Base-by-base conservation (phyloP, 139 green algal species). In the Parachlorella kessleri region DNA sequence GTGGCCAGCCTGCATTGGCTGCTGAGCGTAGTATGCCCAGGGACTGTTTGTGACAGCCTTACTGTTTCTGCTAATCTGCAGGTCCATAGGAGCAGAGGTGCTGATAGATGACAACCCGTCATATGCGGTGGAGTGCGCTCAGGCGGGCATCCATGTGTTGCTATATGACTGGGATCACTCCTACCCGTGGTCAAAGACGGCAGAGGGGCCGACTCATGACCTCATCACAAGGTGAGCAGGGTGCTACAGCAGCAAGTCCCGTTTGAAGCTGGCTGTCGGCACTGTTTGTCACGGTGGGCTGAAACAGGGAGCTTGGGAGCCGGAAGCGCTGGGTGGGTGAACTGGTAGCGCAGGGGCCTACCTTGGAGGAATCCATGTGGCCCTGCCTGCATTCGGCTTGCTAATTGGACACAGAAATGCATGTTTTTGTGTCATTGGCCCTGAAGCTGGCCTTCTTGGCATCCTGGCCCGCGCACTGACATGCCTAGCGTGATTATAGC, bases 61-160 rank as follows among this genome's bases (percentile, higher is more conserved):
- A n/a, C n/a, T n/a, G n/a, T n/a, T n/a, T n/a, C n/a, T n/a, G n/a
- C n/a, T n/a, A n/a, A n/a, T n/a, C n/a, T n/a, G 72, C 85, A 89
- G 85, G 70, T 87, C 86, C 28, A 90, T 98, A 6, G 94, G 92
- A 26, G 94, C 93, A 0, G 72, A 92, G 32, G 91, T 98, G 28
- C 85, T 99, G 0, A 95, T 99, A 36, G 95, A 99, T 83, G 95
- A 99, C 87, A 99, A 99, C 86, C 92, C 93, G 0, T 55, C 70
- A 32, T 99, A 99, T 84, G 95, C 95, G 1, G 37, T 91, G 65
- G 95, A 99, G 77, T 98, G 95, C 77, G 78, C 78, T 10, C 78
- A 84, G 36, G 90, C 81, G 21, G 95, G 95, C 53, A 93, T 98
- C 48, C 63, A 94, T 30, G 95, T 98, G 55, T 86, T 99, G 70